A percentile compares a stretch with the other conserved stretches of the same genome.
These are phyloP conservation scores for Solanum arcanum DNA, from an alignment of 257 asterid species.

Conservation along the genomic window DNA sequence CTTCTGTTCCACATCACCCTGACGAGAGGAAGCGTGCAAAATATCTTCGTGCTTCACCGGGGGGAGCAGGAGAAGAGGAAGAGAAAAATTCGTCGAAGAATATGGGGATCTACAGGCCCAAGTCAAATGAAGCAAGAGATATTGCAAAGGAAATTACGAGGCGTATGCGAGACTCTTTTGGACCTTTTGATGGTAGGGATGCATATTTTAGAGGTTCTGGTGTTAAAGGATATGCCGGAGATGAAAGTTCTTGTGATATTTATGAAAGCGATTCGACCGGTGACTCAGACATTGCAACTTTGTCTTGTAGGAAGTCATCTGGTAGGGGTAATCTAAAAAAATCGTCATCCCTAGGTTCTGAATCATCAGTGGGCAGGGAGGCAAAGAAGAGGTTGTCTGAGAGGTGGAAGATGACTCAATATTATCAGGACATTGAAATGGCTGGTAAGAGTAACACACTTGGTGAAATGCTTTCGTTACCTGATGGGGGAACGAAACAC, in stretches of 20 bases:
- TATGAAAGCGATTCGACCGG: conserved; percentile 68
- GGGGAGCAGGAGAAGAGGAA: conserved; percentile 19
- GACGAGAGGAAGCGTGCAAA: conserved; percentile 26
- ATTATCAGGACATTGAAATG: conserved; percentile 45
- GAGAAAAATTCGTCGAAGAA: conserved; percentile 25
- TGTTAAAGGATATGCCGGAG: conserved; percentile 74
- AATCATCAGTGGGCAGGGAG: conserved; percentile 57
- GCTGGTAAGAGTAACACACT: conserved; percentile 48
- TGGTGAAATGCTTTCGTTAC: conserved; percentile 72
- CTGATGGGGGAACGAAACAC: conserved; percentile 27
- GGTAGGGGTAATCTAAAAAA: conserved; percentile 22
- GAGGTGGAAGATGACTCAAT: conserved; percentile 73
- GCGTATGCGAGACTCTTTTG: conserved; percentile 40
- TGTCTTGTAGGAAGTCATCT: conserved; percentile 34
- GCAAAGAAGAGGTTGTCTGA: conserved; percentile 74
- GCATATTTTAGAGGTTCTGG: conserved; percentile 22
- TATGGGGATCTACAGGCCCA: conserved; percentile 22
- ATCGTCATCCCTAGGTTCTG: conserved; percentile 29
- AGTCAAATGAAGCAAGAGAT: conserved; percentile 48
- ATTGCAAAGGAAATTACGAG: conserved; percentile 54
- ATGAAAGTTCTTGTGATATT: conserved; percentile 70
- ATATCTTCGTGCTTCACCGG: conserved; percentile 12
- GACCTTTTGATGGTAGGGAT: conserved; percentile 17
- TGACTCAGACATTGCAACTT: conserved; percentile 30
- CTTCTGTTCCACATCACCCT: conserved; percentile 24